Evolutionary conservation across 306 rosid genomes (phyloP).

Genomic region (Prunus mume): DNA sequence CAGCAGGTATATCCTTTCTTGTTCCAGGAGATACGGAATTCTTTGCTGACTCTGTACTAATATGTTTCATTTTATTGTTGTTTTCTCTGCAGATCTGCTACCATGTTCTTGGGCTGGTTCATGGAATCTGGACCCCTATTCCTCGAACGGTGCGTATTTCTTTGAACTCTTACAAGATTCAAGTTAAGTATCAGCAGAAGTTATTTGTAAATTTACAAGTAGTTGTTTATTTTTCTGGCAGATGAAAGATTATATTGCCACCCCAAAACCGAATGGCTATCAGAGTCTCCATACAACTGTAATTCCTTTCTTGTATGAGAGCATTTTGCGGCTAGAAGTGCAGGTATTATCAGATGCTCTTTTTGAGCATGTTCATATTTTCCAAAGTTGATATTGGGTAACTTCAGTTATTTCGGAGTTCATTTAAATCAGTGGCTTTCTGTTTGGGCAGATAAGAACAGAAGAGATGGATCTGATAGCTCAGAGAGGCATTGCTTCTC

Average conservation of each 20-base stretch:
- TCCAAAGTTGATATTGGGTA: not conserved
- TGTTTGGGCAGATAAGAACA: slow-evolving; percentile 78
- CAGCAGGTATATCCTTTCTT: slow-evolving; percentile 62
- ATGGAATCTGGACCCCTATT: slow-evolving; percentile 96
- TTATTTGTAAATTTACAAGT: not conserved
- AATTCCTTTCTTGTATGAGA: slow-evolving; percentile 94
- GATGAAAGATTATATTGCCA: slow-evolving; percentile 97
- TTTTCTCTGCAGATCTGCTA: slow-evolving; percentile 78
- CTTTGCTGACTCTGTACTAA: slow-evolving; percentile 18
- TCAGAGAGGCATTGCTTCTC: slow-evolving; percentile 98
- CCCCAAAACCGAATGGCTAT: slow-evolving; percentile 97
- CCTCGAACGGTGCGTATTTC: slow-evolving; percentile 84
- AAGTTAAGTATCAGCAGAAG: not conserved
- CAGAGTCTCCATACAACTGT: slow-evolving; percentile 96
- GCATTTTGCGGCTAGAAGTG: slow-evolving; percentile 91
- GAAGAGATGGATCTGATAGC: slow-evolving; percentile 97
- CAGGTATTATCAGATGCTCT: slow-evolving; percentile 55
- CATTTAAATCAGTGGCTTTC: slow-evolving; percentile 16
- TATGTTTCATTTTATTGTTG: slow-evolving; percentile 24
- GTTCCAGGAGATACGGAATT: slow-evolving; percentile 12
- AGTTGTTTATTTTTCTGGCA: slow-evolving; percentile 27
- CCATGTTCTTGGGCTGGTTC: slow-evolving; percentile 90
- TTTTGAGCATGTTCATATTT: slow-evolving; percentile 18
- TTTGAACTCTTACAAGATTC: slow-evolving; percentile 27
- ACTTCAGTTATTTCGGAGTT: not conserved